A percentile compares a stretch with the other conserved stretches of the same genome.
Conservation (phyloP, 2,329 filamentous ascomycete species). For the Aspergillus latus region DNA sequence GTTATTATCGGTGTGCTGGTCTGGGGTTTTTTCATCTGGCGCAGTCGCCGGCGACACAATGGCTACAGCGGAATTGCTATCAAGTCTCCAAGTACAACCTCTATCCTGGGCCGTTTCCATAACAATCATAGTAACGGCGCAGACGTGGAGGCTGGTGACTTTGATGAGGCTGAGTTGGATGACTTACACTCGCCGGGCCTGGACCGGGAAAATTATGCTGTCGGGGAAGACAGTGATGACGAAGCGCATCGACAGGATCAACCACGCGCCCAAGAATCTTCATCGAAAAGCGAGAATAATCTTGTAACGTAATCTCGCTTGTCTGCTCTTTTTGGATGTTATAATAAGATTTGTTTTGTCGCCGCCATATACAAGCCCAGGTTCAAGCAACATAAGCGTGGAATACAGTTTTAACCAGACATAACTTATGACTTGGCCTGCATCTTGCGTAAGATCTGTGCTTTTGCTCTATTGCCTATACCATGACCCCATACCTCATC, state of each 20-base stretch:
- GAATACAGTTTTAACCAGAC: conserved; percentile 3
- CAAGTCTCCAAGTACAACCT: conserved; percentile 42
- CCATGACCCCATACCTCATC: not conserved
- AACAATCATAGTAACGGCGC: conserved; percentile 39
- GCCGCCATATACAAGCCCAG: not conserved
- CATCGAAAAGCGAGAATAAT: conserved; percentile 8
- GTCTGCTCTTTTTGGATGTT: conserved; percentile 5
- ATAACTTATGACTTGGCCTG: conserved; percentile 9
- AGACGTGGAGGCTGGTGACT: conserved; percentile 63
- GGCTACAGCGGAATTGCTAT: conserved; percentile 45
- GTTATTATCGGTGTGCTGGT: conserved; percentile 69
- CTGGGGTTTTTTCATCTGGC: conserved; percentile 72
- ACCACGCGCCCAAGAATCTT: conserved; percentile 6
- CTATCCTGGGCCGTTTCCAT: conserved; percentile 51
- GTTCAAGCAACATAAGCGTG: not conserved
- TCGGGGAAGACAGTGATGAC: conserved; percentile 49
- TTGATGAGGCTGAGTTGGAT: conserved; percentile 62
- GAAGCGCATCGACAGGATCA: conserved; percentile 19
- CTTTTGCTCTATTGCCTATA: conserved; percentile 3
- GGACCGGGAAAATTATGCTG: conserved; percentile 45
- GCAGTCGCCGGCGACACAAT: conserved; percentile 52
- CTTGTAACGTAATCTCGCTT: conserved; percentile 11
- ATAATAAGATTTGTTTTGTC: conserved; percentile 1
- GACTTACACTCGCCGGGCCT: conserved; percentile 46
- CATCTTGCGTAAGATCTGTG: not conserved